Conservation (phyloP, 345 rosid species). For the Eucalyptus brandiana region DNA sequence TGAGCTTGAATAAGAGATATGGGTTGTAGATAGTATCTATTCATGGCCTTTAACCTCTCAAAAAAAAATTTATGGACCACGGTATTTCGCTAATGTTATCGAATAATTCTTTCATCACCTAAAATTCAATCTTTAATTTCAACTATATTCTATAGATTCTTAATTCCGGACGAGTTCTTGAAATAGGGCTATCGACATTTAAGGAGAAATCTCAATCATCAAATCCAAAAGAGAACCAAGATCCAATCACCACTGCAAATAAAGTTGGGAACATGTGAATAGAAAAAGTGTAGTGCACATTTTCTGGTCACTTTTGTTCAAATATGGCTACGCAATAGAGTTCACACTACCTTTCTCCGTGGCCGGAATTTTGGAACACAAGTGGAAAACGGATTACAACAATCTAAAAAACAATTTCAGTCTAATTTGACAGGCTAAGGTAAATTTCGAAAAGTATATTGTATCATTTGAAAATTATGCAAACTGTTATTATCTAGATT, state of each 20-base stretch:
- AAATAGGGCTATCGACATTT: background rate
- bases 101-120: background rate
- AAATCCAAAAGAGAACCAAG: background rate
- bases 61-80: conserved; percentile 8
- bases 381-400: background rate
- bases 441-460: background rate
- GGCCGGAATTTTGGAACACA: background rate
- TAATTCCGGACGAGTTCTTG: background rate
- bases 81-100: background rate
- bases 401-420: background rate
- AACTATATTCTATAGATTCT: conserved; percentile 4
- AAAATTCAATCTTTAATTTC: background rate
- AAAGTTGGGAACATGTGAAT: background rate
- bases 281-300: conserved; percentile 1
- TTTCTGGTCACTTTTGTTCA: background rate
- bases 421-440: background rate
- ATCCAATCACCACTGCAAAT: background rate
- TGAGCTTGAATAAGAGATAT: background rate
- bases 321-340: background rate
- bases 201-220: background rate
- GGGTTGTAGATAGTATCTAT: conserved; percentile 13
- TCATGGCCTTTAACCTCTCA: conserved; percentile 20
- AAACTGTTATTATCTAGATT: background rate
- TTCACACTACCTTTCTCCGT: background rate
- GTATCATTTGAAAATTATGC: background rate